Conservation (phyloP, 805 yeast genomes). For the Candida pini region DNA sequence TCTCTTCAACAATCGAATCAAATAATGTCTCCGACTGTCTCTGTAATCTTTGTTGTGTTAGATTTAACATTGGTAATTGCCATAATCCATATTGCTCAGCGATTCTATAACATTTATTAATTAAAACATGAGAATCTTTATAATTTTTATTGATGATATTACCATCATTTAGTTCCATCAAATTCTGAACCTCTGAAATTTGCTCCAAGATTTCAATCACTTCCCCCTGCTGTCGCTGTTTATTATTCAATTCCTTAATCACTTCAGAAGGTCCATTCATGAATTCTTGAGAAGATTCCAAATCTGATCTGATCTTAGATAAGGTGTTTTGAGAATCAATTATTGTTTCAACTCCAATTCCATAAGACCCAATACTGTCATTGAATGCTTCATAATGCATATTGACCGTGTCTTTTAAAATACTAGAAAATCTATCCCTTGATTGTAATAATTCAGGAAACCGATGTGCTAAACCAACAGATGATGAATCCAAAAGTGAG, state of each 20-base stretch:
- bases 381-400: constrained; percentile 82
- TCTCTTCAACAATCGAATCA: constrained; percentile 71
- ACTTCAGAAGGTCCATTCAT: constrained; percentile 46
- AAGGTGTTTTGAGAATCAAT: constrained; percentile 50
- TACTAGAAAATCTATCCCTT: constrained; percentile 48
- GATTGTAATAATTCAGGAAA: constrained; percentile 60
- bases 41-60: constrained; percentile 47
- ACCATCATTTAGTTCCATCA: constrained; percentile 61
- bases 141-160: constrained; percentile 67
- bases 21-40: constrained; percentile 56
- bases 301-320: constrained; percentile 15
- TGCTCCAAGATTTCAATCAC: constrained; percentile 66
- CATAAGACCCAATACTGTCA: constrained; percentile 79
- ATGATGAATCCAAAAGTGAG: constrained; percentile 75
- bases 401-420: constrained; percentile 66
- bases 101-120: constrained; percentile 32
- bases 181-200: constrained; percentile 52
- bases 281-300: constrained; percentile 15
- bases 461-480: constrained; percentile 84
- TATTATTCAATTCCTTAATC: constrained; percentile 59
- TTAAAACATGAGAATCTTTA: constrained; percentile 36
- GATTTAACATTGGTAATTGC: constrained; percentile 48
- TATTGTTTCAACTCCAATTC: constrained; percentile 58
- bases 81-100: constrained; percentile 52
- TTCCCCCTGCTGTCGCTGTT: constrained; percentile 56